Conservation (phyloP, 805 yeast genomes). For the Tetrapisispora arboricola region DNA sequence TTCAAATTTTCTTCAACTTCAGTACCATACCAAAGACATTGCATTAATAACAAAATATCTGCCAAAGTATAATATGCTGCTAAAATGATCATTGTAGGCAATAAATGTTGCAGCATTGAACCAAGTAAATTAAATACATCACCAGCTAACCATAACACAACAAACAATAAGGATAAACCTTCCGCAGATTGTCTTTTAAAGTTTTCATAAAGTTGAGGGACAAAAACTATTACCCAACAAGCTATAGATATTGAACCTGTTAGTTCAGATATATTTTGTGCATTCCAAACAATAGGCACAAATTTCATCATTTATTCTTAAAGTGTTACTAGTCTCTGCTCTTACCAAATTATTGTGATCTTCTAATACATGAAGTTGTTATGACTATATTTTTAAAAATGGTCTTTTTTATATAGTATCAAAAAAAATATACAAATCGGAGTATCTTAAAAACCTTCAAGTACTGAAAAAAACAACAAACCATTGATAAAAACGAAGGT, state of each 20-base stretch:
- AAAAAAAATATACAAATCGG: too few relatives aligned
- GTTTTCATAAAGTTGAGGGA: slow-evolving; percentile 93
- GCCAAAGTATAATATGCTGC: slow-evolving; percentile 92
- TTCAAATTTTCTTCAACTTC: slow-evolving; percentile 38
- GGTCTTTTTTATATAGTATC: too few relatives aligned
- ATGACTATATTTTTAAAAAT: too few relatives aligned
- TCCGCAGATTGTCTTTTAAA: slow-evolving; percentile 78
- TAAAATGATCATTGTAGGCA: slow-evolving; percentile 88
- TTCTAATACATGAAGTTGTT: too few relatives aligned
- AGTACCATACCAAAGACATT: slow-evolving; percentile 71
- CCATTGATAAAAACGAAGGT: too few relatives aligned
- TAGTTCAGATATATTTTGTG: slow-evolving; percentile 67
- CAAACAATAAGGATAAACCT: slow-evolving; percentile 78
- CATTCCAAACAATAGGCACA: slow-evolving; percentile 48
- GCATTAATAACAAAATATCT: slow-evolving; percentile 73
- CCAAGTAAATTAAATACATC: slow-evolving; percentile 92
- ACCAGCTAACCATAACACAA: slow-evolving; percentile 85
- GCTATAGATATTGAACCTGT: slow-evolving; percentile 78
- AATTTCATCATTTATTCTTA: slow-evolving; percentile 17
- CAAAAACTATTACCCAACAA: slow-evolving; percentile 96
- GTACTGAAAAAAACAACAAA: too few relatives aligned
- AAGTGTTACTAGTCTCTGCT: too few relatives aligned
- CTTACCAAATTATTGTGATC: too few relatives aligned
- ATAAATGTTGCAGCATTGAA: slow-evolving; percentile 76
- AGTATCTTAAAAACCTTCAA: neutral